Evolutionary conservation across 2,329 filamentous ascomycete species (phyloP), one percentile per base, ranked within the genome.

Genomic region (Paracorniculantispora psalliotae): DNA sequence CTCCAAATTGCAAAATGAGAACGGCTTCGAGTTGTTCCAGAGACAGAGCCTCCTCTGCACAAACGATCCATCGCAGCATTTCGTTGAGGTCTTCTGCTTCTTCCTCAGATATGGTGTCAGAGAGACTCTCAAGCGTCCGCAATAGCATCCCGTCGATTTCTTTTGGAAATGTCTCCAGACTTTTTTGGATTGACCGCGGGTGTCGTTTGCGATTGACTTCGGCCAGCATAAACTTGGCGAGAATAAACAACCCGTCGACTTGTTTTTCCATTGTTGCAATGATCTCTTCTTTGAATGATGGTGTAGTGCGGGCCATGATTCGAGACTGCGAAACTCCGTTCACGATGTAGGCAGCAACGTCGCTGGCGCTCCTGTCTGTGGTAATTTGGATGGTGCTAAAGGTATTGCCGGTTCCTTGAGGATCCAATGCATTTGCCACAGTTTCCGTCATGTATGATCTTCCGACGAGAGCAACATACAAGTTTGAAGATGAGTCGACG

Each of bases 151-250:
- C 77, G 56, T 77, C 74, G 39, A 75, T 75, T 62, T 76, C 72
- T 33, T 71, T 73, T 10, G 78, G 77, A 41, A 80, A 81, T 0
- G 71, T 69, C 21, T 73, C 68, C 0, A 83, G 65, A 44, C 75
- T 75, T 21, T 77, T 71, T 5, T 76, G 71, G 1, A 74, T 81
- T 0, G 76, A 76, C 7, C 73, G 70, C 0, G 77, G 75, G 46
- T 79, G 78, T 3, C 73, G 70, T 59, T 79, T 74, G 33, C 75
- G 74, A 23, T 71, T 73, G 3, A 81, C 68, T 51, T 83, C 80
- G 5, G 75, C 75, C 3, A 83, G 59, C 78, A 81, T 80, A 47
- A 80, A 75, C 58, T 79, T 76, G 49, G 78, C 78, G 48, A 79
- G 71, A 21, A 80, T 77, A 62, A 81, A 81, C 19, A 80, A 71